Conservation (phyloP, 768 basidiomycete species). For the Hebeloma cylindrosporum region DNA sequence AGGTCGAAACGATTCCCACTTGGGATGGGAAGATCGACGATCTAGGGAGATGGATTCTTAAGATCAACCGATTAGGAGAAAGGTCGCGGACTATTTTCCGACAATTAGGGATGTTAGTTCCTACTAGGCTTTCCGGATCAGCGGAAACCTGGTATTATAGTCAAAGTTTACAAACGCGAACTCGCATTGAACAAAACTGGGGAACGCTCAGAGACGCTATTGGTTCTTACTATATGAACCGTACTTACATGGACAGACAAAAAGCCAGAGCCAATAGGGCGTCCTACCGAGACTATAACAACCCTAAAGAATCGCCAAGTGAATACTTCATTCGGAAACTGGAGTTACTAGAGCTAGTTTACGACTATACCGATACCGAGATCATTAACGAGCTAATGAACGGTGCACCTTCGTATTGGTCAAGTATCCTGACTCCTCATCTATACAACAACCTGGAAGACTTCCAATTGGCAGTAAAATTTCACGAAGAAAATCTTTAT, state of each 20-base stretch:
- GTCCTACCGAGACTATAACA: conserved; percentile 26
- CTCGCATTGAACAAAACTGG: conserved; percentile 28
- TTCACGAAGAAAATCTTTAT: conserved; percentile 22
- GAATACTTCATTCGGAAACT: conserved; percentile 35
- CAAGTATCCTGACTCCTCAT: conserved; percentile 24
- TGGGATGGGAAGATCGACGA: conserved; percentile 34
- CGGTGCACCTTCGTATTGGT: conserved; percentile 31
- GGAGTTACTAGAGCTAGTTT: conserved; percentile 18
- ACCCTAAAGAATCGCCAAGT: conserved; percentile 30
- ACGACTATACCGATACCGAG: conserved; percentile 23
- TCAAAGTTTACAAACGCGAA: conserved; percentile 7
- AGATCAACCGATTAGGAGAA: conserved; percentile 25
- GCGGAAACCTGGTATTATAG: conserved; percentile 33
- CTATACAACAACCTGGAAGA: conserved; percentile 16
- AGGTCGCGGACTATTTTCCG: conserved; percentile 19
- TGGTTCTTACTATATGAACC: conserved; percentile 32
- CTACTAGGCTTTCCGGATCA: conserved; percentile 22
- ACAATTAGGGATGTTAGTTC: conserved; percentile 32
- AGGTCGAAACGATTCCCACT: conserved; percentile 27
- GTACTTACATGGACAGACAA: conserved; percentile 29
- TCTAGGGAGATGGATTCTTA: conserved; percentile 28
- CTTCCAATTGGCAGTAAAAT: conserved; percentile 24
- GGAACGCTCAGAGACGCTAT: conserved; percentile 25
- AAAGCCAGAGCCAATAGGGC: conserved; percentile 25
- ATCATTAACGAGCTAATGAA: conserved; percentile 37